A percentile compares a stretch with the other conserved stretches of the same genome.
These are phyloP conservation scores for Chrysoporthe deuterocubensis DNA, from an alignment of 2,329 filamentous ascomycete species.

Conservation along the genomic window DNA sequence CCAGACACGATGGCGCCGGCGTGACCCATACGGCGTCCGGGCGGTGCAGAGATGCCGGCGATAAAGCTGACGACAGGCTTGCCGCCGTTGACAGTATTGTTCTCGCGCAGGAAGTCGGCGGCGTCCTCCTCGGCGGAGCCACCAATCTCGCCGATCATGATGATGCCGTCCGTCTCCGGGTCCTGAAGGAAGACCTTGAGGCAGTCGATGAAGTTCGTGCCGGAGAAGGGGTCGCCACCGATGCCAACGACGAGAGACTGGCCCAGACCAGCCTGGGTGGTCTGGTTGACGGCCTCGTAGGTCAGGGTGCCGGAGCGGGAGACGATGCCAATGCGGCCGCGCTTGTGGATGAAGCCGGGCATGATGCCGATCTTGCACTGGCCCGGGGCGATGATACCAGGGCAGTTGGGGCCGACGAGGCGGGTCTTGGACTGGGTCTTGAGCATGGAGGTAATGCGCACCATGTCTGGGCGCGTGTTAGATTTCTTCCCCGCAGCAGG, in stretches of 20 bases:
- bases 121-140: slow-evolving; percentile 97
- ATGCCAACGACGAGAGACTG: slow-evolving; percentile 99
- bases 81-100: slow-evolving; percentile 82
- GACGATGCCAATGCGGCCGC: slow-evolving; percentile 97
- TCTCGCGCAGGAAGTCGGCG: slow-evolving; percentile 88
- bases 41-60: slow-evolving; percentile 95
- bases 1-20: slow-evolving; percentile 97
- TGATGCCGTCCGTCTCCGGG: slow-evolving; percentile 96
- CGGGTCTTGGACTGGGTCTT: slow-evolving; percentile 98
- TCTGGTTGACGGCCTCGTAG: slow-evolving; percentile 99
- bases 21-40: slow-evolving; percentile 97
- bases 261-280: slow-evolving; percentile 92
- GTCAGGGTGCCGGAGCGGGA: slow-evolving; percentile 97
- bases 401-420: slow-evolving; percentile 96
- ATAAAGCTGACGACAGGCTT: slow-evolving; percentile 99
- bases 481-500: slow-evolving; percentile 18
- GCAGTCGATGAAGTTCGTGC: slow-evolving; percentile 99
- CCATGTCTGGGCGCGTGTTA: slow-evolving; percentile 73
- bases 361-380: slow-evolving; percentile 99
- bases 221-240: slow-evolving; percentile 96
- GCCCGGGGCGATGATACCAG: slow-evolving; percentile 90
- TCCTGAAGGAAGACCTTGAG: slow-evolving; percentile 96
- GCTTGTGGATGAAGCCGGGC: slow-evolving; percentile 99
- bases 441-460: slow-evolving; percentile 96
- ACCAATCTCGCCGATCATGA: slow-evolving; percentile 99